phyloP scores from a whole-genome alignment of 176 grass and related monocot genomes.

The Raddia guianensis region DNA sequence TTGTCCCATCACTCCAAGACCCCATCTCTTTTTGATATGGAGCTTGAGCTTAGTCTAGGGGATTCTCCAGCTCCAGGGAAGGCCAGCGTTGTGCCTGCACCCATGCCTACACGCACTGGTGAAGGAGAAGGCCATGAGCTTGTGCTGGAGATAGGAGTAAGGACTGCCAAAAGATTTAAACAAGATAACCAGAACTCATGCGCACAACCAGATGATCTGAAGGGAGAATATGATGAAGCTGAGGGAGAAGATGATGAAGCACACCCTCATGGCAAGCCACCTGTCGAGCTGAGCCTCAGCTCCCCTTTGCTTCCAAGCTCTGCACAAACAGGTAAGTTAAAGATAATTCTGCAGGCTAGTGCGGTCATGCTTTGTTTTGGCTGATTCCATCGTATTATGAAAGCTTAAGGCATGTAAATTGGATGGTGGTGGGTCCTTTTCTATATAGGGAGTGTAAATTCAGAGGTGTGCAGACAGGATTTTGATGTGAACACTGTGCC shows the following conservation, averaged over 20 bases:
- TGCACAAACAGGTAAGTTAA: constrained; percentile 31
- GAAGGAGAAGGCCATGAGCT: constrained; percentile 35
- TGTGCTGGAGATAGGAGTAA: constrained; percentile 44
- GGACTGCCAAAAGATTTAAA: constrained; percentile 14
- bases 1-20: constrained; percentile 20
- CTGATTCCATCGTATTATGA: constrained; percentile 4
- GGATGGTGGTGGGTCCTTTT: constrained; percentile 36
- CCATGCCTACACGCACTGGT: neutral
- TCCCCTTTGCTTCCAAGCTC: neutral
- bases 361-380: neutral
- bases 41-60: constrained; percentile 60
- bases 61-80: constrained; percentile 35
- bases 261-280: neutral
- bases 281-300: constrained; percentile 24
- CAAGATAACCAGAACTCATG: constrained; percentile 22
- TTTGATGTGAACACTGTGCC: constrained; percentile 26
- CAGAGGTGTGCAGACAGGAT: constrained; percentile 22
- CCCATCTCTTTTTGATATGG: constrained; percentile 32
- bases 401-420: constrained; percentile 21
- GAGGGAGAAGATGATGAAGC: constrained; percentile 22
- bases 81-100: neutral
- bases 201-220: neutral
- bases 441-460: constrained; percentile 45
- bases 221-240: constrained; percentile 16
- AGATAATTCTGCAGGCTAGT: neutral